Conservation (phyloP, 257 asterid species). For the Lantana camara region DNA sequence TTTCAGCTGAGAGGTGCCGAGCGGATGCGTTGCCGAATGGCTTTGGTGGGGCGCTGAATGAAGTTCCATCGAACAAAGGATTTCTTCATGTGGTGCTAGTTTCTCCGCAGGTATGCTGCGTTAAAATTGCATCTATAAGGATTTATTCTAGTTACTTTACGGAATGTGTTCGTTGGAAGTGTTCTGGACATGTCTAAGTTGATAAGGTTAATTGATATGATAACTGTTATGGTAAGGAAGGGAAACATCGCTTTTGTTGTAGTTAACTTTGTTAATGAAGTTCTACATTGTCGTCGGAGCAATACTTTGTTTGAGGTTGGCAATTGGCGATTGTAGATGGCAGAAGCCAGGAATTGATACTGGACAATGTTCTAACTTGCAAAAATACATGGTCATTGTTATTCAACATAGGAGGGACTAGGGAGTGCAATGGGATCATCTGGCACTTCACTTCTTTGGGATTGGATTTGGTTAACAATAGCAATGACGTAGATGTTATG, state of each 20-base stretch:
- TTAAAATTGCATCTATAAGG: too few species aligned
- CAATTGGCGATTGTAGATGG: neutral
- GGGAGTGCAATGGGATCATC: neutral
- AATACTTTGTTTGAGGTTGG: neutral
- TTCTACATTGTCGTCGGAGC: neutral
- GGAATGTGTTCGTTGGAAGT: neutral
- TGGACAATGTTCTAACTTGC: neutral
- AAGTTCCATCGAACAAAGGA: conserved; percentile 45
- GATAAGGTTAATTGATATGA: neutral
- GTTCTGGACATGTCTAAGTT: neutral
- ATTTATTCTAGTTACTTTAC: too few species aligned
- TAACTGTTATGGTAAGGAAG: neutral
- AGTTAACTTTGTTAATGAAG: neutral
- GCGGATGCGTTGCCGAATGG: conserved; percentile 53
- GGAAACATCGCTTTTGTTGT: neutral
- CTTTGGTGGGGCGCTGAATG: conserved; percentile 40
- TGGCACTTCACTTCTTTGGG: neutral
- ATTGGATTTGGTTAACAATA: neutral
- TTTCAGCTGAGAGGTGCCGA: conserved; percentile 51
- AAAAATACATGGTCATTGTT: conserved; percentile 10
- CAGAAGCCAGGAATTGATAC: conserved; percentile 1
- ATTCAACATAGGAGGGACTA: neutral
- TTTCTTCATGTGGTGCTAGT: conserved; percentile 87
- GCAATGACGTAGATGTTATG: neutral
- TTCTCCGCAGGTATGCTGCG: conserved; percentile 80